Percentiles rank a stretch among this genome's conserved stretches.
Conservation (phyloP, 441 rosid genomes). For the Kokia cookei region DNA sequence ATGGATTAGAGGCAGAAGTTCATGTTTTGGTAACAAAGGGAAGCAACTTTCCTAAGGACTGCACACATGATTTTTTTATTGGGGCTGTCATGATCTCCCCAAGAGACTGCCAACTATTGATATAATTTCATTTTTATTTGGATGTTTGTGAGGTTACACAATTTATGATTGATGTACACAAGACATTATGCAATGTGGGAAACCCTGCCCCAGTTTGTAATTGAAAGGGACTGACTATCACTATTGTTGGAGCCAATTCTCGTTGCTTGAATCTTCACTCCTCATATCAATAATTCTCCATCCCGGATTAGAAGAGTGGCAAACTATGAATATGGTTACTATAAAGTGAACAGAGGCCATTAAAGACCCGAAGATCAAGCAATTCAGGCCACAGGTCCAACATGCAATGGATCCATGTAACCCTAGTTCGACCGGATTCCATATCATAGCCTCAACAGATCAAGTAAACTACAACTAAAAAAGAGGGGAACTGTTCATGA, state of each 20-base stretch:
- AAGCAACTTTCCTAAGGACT: background rate
- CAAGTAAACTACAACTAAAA: background rate
- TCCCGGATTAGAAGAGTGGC: background rate
- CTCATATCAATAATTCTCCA: background rate
- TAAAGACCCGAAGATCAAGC: background rate
- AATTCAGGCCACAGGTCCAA: background rate
- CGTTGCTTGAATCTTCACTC: background rate
- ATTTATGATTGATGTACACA: slow-evolving; percentile 17
- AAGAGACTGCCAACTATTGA: slow-evolving; percentile 17
- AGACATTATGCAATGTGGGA: background rate
- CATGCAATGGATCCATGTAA: background rate
- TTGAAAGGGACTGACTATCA: background rate
- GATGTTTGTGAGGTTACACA: background rate
- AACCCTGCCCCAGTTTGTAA: background rate
- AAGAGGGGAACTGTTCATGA: background rate
- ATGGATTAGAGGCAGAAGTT: background rate
- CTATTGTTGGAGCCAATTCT: background rate
- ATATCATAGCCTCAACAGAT: background rate
- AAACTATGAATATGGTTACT: background rate
- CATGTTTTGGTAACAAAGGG: background rate
- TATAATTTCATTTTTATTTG: slow-evolving; percentile 7
- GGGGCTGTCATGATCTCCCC: slow-evolving; percentile 14
- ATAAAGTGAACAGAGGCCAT: background rate
- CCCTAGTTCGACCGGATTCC: background rate
- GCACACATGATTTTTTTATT: background rate